These are phyloP conservation scores for Auricularia cornea DNA, from an alignment of 768 basidiomycete genomes.

Conservation along the genomic window DNA sequence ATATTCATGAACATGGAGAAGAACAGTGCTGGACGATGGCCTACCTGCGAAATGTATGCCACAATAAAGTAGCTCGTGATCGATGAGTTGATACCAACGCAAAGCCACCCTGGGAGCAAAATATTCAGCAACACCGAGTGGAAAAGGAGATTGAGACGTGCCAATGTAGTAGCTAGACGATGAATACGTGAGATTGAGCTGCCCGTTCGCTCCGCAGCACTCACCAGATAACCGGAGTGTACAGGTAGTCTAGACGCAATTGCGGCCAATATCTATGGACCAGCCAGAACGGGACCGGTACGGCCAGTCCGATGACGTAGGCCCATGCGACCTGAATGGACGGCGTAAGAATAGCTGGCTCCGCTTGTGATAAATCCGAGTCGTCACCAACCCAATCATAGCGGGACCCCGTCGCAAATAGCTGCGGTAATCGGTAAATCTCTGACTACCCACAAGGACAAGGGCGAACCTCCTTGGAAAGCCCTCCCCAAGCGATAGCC, in stretches of 20 bases:
- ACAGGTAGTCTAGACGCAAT: constrained; percentile 36
- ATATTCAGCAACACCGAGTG: not conserved
- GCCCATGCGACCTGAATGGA: constrained; percentile 27
- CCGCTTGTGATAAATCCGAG: not conserved
- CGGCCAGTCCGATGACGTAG: constrained; percentile 39
- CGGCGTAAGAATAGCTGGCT: not conserved
- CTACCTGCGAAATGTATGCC: constrained; percentile 35
- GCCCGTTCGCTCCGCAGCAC: constrained; percentile 4
- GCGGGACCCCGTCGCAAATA: constrained; percentile 38
- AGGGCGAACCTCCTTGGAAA: constrained; percentile 26
- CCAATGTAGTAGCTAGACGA: constrained; percentile 37
- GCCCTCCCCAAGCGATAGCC: constrained; percentile 47
- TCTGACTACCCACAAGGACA: not conserved
- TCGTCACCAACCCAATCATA: constrained; percentile 35
- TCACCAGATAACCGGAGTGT: constrained; percentile 39
- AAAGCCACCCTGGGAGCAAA: constrained; percentile 29
- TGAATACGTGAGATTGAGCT: not conserved
- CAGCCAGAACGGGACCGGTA: constrained; percentile 49
- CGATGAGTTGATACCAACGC: constrained; percentile 50
- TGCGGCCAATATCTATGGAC: constrained; percentile 36
- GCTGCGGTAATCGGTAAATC: constrained; percentile 6
- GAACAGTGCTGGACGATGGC: not conserved
- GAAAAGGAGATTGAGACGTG: not conserved
- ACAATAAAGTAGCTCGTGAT: constrained; percentile 35
- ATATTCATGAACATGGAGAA: too few relatives aligned